Conservation (phyloP, 2,329 filamentous ascomycete species). For the Cladophialophora bantiana region DNA sequence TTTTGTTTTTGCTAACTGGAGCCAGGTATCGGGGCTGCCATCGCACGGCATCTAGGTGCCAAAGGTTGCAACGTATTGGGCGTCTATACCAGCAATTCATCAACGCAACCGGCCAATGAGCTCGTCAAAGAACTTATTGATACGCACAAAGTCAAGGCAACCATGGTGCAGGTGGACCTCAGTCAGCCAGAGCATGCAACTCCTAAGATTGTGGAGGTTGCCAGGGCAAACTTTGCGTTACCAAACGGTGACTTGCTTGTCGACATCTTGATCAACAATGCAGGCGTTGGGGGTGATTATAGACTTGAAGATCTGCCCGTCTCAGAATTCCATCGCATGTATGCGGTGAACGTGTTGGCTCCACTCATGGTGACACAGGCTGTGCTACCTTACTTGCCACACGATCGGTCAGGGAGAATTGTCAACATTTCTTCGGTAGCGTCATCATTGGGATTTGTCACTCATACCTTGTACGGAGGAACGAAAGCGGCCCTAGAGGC, state of each 20-base stretch:
- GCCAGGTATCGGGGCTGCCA: slow-evolving; percentile 74
- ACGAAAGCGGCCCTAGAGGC: slow-evolving; percentile 72
- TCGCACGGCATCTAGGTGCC: slow-evolving; percentile 71
- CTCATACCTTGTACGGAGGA: slow-evolving; percentile 68
- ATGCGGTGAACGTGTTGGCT: slow-evolving; percentile 1
- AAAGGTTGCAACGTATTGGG: slow-evolving; percentile 73
- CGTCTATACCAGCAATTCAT: slow-evolving; percentile 72
- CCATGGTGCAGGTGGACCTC: slow-evolving; percentile 72
- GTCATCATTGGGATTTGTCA: slow-evolving; percentile 63
- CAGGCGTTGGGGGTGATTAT: not conserved
- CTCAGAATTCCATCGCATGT: not conserved
- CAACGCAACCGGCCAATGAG: slow-evolving; percentile 60
- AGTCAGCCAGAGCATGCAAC: slow-evolving; percentile 63
- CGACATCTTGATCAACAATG: slow-evolving; percentile 55
- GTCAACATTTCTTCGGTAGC: slow-evolving; percentile 68
- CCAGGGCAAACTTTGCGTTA: slow-evolving; percentile 64
- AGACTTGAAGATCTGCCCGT: not conserved
- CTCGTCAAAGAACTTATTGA: slow-evolving; percentile 61
- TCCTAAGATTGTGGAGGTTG: slow-evolving; percentile 60
- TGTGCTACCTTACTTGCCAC: slow-evolving; percentile 71
- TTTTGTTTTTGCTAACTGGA: not conserved
- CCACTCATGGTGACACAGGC: slow-evolving; percentile 80
- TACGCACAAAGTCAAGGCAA: slow-evolving; percentile 66
- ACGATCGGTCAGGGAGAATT: slow-evolving; percentile 70
- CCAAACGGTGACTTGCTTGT: slow-evolving; percentile 67